Evolutionary conservation across 257 asterid genomes (phyloP).

Genomic region (Capsicum baccatum): DNA sequence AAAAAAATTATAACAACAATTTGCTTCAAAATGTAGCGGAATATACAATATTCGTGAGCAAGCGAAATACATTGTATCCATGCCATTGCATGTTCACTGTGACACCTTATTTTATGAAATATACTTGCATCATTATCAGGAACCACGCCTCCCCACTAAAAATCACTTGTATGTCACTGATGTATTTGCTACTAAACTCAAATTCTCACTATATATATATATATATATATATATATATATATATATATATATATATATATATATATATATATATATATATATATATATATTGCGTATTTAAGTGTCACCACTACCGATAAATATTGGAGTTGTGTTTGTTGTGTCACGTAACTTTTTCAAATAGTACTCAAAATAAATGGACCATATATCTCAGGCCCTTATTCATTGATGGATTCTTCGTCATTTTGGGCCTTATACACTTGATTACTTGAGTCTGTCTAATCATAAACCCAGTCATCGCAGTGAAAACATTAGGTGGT

Average conservation of each 20-base stretch:
- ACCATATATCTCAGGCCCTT: not conserved
- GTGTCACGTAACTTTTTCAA: too few species aligned
- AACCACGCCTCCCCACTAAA: not conserved
- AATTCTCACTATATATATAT: not conserved
- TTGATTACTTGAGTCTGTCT: not conserved
- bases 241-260: not conserved
- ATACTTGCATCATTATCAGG: not conserved
- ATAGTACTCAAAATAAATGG: not conserved
- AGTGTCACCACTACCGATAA: not conserved
- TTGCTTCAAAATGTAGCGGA: not conserved
- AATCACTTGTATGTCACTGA: not conserved
- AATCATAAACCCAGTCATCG: too few species aligned
- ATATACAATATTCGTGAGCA: not conserved
- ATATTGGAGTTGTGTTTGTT: not conserved
- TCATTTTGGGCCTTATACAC: slow-evolving; percentile 1
- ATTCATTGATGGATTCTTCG: not conserved
- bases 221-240: not conserved
- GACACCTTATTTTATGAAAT: too few species aligned
- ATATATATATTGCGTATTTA: not conserved
- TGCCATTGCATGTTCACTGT: not conserved
- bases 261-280: not conserved
- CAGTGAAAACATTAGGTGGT: too few species aligned
- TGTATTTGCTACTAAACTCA: not conserved
- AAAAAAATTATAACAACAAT: too few species aligned
- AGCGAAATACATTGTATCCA: not conserved